Evolutionary conservation across 2,329 filamentous ascomycete genomes (phyloP), one percentile per base, ranked within the genome.

Genomic region (Trichoderma gracile): DNA sequence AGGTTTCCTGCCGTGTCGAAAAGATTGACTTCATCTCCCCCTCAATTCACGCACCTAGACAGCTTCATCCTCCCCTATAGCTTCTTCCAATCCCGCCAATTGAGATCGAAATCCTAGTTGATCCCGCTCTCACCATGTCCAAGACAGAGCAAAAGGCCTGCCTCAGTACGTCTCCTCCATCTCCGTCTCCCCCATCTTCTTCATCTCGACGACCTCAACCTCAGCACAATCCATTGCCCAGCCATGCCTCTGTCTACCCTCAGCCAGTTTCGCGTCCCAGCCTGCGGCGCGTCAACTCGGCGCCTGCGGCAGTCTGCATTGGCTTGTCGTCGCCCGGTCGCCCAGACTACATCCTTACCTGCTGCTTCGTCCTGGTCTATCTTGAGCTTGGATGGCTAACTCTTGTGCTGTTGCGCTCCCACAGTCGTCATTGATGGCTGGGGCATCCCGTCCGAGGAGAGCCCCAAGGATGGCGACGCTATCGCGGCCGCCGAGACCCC

Each of bases 361-460:
- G 78, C 61, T 81, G 81, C 72, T 85, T 83, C 70, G 75, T 83
- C 67, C 77, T 87, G 68, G 71, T 85, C 65, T 86, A 86, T 70
- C 74, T 87, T 64, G 82, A 87, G 75, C 71, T 85, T 65, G 80
- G 78, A 65, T 86, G 82, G 83, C 83, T 87, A 84, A 85, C 84
- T 66, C 77, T 83, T 72, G 76, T 85, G 75, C 74, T 86, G 57
- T 74, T 83, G 70, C 79, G 79, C 69, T 78, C 77, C 57, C 76
- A 75, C 74, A 93, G 90, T 99, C 86, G 95, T 98, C 80, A 99
- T 99, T 84, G 95, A 99, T 82, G 95, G 95, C 75, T 99, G 95
- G 95, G 95, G 95, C 75, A 87, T 98, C 73, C 86, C 93, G 73
- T 87, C 87, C 68, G 89, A 89, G 70, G 81, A 88, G 65, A 96